These are phyloP conservation scores for Naganishia cerealis DNA, from an alignment of 1,284 basidiomycete genomes.

Conservation along the genomic window DNA sequence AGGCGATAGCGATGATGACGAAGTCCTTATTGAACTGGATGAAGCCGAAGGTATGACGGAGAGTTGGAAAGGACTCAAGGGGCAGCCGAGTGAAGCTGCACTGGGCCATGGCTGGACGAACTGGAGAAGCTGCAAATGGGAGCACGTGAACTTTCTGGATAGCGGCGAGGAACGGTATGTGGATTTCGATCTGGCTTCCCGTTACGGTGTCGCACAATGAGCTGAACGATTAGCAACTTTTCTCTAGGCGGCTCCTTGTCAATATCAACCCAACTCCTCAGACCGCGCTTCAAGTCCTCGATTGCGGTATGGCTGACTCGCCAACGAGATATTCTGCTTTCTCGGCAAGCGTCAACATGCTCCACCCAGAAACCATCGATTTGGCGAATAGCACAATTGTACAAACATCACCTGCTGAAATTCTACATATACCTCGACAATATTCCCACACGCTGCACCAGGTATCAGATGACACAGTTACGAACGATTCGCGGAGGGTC, in stretches of 20 bases:
- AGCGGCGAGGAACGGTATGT: constrained; percentile 5
- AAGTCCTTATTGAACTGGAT: constrained; percentile 10
- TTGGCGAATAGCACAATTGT: constrained; percentile 17
- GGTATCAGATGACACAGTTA: background rate
- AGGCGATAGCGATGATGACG: constrained; percentile 7
- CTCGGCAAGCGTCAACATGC: constrained; percentile 6
- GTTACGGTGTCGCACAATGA: background rate
- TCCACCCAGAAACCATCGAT: constrained; percentile 25
- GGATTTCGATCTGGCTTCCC: background rate
- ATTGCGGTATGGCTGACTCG: constrained; percentile 3
- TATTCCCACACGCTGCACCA: background rate
- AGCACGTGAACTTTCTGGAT: background rate
- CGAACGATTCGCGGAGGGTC: background rate
- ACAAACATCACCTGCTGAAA: constrained; percentile 11
- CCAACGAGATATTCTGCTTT: background rate
- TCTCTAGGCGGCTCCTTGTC: constrained; percentile 8
- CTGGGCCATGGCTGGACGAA: constrained; percentile 13
- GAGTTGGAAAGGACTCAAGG: background rate
- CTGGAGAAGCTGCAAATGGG: constrained; percentile 24
- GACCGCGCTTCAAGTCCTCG: constrained; percentile 9
- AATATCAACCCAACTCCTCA: constrained; percentile 17
- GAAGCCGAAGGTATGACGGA: constrained; percentile 19
- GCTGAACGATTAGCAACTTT: background rate
- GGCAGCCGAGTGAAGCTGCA: constrained; percentile 13
- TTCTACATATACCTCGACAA: constrained; percentile 16